Base-by-base conservation (phyloP, 1,284 basidiomycete genomes). In the Marasmius tenuissimus region DNA sequence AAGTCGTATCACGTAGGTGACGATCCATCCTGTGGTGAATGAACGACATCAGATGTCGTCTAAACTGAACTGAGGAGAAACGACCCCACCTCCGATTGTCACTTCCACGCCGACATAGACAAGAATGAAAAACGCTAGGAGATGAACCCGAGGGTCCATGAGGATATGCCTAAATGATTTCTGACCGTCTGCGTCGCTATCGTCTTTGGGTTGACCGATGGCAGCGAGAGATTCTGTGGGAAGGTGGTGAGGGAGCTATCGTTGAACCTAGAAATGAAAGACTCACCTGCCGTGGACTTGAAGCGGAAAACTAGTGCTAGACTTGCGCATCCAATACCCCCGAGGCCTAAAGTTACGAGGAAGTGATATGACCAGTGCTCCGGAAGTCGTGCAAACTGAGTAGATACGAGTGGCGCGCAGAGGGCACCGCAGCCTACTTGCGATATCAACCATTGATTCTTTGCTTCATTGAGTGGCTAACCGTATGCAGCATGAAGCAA, bases 401-500 rank as follows among this genome's bases (percentile, higher is more conserved):
- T 85, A 0, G 82, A 73, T 3, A 79, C 72, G 12, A 84, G 73
- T 0, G 83, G 83, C 2, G 80, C 70, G n/a, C 70, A 63, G n/a
- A 82, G 69, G 1, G 81, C 82, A 4, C 83, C 83, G 33, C 65
- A 48, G 77, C 79, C 27, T 27, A 27, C 27, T 27, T 27, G 27
- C 27, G 27, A 27, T 4, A 27, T 27, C 27, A 27, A 27, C 4
- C 27, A 27, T 4, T 27, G 27, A 27, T 27, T 27, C 27, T 27
- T 27, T 27, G 27, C 27, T 27, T 27, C 27, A 27, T 27, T 4
- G 27, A 27, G 27, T 27, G 27, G 4, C 27, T 27, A 4, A 27
- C 27, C 85, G 68, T 86, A 86, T 12, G 78, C 70, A 0, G 84
- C 85, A 67, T 87, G 85, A 50, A 84, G 67, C 51, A 86, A 69